Evolutionary conservation across 2,329 filamentous ascomycete genomes (phyloP).

Genomic region (Orbilia blumenaviensis): DNA sequence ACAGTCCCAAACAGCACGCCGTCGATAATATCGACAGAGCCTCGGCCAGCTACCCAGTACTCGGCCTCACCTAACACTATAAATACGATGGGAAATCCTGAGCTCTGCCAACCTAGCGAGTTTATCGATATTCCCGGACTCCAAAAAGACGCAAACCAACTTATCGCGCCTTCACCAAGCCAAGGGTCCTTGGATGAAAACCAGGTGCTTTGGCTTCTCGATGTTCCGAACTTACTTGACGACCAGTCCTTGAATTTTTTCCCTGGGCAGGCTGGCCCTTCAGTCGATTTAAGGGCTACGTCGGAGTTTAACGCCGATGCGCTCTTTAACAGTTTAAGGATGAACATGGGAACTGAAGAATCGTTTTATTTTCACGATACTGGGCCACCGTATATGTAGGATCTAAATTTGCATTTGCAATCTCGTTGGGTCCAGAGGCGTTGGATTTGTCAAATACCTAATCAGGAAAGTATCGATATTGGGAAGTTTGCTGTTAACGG

Average conservation of each 20-base stretch:
- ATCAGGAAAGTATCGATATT: no score
- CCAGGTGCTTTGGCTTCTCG: slow-evolving; percentile 39
- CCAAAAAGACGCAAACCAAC: slow-evolving; percentile 2
- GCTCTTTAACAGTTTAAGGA: slow-evolving; percentile 36
- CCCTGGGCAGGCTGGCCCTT: slow-evolving; percentile 18
- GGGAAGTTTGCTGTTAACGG: no score
- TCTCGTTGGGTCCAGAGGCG: not conserved
- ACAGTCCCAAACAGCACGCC: not conserved
- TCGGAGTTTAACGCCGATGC: slow-evolving; percentile 42
- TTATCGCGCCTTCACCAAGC: slow-evolving; percentile 19
- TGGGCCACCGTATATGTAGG: slow-evolving; percentile 13
- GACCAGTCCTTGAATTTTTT: slow-evolving; percentile 45
- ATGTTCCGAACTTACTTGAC: slow-evolving; percentile 34
- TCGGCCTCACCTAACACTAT: not conserved
- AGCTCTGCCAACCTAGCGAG: not conserved
- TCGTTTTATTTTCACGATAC: slow-evolving; percentile 32
- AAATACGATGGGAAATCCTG: not conserved
- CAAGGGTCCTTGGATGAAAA: slow-evolving; percentile 33
- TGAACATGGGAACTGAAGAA: slow-evolving; percentile 48
- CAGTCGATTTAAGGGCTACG: slow-evolving; percentile 25
- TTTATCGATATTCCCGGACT: not conserved
- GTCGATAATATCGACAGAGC: not conserved
- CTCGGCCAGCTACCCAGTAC: not conserved
- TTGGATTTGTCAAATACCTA: no score
- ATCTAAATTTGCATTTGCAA: no score